Evolutionary conservation across 768 basidiomycete species (phyloP), one percentile per base, ranked within the genome.

Genomic region (Auricularia sp.): DNA sequence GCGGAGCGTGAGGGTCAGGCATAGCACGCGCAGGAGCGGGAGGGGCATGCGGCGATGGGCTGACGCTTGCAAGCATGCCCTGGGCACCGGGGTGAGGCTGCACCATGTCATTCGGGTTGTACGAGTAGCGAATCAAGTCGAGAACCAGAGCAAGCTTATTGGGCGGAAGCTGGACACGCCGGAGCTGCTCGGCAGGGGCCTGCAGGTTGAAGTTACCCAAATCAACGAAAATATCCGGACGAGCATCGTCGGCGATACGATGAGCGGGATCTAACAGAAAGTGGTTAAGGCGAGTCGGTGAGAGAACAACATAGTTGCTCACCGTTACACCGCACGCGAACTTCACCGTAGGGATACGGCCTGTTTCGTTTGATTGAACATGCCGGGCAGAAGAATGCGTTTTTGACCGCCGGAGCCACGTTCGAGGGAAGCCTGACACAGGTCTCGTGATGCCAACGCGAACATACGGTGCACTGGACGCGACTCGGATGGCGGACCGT

Each of bases 311-410:
- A 63, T 58, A 78, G 81, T 37, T 66, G 29, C 29, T 29, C 29
- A 88, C 87, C 80, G 21, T 81, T 75, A 68, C 87, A 82, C 67
- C 82, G 82, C 7, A 92, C 87, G 47, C 90, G 83, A 24, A 93
- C 82, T 69, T 92, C 89, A 1, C 89, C 89, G 70, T 85, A 87
- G 34, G 82, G 82, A 70, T 92, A 94, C 5, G 77, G 74, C 66
- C 81, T 81, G 66, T 85, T 88, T 77, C 88, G 91, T 62, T 88
- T 83, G 69, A 92, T 86, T 87, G 71, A 92, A 93, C 21, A 93
- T 73, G 0, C 91, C 91, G 70, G 92, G 93, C 66, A 79, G 79
- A 75, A 87, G 89, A n/a, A 75, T 74, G 62, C 65, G 70, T 54
- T 69, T 65, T 51, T 47, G 73, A 66, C 68, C 71, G 70, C 69